Base-by-base conservation (phyloP, 169 alveolate genomes). In the Plasmodium malariae region DNA sequence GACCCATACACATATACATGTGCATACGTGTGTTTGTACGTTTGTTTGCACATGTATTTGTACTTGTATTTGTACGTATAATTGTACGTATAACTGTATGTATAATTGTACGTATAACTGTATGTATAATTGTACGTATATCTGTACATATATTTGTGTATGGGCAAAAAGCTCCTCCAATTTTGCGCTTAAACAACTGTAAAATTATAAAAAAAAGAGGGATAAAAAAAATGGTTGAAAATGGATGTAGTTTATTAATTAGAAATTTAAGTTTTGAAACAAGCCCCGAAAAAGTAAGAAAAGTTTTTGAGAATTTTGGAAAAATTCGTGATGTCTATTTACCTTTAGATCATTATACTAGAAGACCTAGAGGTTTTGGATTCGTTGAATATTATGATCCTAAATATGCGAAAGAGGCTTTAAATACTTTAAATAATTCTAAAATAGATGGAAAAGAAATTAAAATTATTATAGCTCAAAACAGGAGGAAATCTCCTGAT, bases 311-410 rank as follows among this genome's bases (percentile, higher is more conserved):
- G 63, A 78, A 88, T 73, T 92, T 96, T 54, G 98, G 98, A 6
- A 93, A 93, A 60, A 93, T 96, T n/a, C 88, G 95, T 36, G 98
- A 96, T 74, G 98, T 96, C 21, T 96, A 96, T 88, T 91, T 95
- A 49, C 98, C 97, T 14, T 91, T 94, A 24, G 97, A 96, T 21
- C 95, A 87, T 73, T 74, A 78, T 54, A 94, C 97, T 28, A 89
- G 91, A 69, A 85, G 95, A 28, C 98, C 98, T 1, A 63, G 98
- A 69, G 98, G 98, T 7, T 97, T 96, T 59, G 98, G 98, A 0
- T 97, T 97, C 63, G 97, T 97, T 3, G 98, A 97, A 85, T 97
- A 94, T 76, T 93, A 80, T 80, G 96, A 96, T 19, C 96, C 96
- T 36, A 90, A 93, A 69, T 97, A 93, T 40, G 98, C 98, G 36